Evolutionary conservation across 257 asterid genomes (phyloP).

Genomic region (Euphrasia confusa): DNA sequence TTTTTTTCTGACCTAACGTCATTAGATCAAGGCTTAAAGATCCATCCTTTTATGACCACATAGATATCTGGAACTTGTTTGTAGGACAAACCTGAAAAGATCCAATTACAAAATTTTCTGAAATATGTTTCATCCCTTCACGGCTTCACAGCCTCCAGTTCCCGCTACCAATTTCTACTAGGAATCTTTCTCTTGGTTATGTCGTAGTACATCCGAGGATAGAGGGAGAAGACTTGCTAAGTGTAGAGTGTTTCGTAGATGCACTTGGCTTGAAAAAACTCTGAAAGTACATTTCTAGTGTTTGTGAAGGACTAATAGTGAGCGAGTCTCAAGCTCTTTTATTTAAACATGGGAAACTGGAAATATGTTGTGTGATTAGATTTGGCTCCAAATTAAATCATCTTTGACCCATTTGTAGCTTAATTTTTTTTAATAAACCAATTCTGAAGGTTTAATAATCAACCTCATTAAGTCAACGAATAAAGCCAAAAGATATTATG

Average conservation of each 20-base stretch:
- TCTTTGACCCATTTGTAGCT: too few species aligned
- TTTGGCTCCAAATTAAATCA: too few species aligned
- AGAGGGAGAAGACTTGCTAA: neutral
- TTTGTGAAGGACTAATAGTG: neutral
- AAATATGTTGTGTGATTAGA: neutral
- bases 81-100: neutral
- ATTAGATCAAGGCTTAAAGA: too few species aligned
- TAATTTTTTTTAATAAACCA: too few species aligned
- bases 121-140: neutral
- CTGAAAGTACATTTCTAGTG: slow-evolving; percentile 2
- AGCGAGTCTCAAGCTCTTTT: slow-evolving; percentile 1
- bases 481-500: neutral
- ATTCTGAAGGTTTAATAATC: too few species aligned
- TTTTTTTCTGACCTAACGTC: too few species aligned
- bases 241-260: neutral
- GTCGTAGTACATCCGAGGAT: neutral
- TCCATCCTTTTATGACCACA: too few species aligned
- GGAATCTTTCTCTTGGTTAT: neutral
- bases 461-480: neutral
- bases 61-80: too few species aligned
- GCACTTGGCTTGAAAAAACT: neutral
- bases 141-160: neutral
- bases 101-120: neutral
- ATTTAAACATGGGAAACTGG: neutral
- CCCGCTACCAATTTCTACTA: neutral